These are phyloP conservation scores for Rhodotorula sp. DNA, from an alignment of 1,284 basidiomycete species.

Conservation along the genomic window DNA sequence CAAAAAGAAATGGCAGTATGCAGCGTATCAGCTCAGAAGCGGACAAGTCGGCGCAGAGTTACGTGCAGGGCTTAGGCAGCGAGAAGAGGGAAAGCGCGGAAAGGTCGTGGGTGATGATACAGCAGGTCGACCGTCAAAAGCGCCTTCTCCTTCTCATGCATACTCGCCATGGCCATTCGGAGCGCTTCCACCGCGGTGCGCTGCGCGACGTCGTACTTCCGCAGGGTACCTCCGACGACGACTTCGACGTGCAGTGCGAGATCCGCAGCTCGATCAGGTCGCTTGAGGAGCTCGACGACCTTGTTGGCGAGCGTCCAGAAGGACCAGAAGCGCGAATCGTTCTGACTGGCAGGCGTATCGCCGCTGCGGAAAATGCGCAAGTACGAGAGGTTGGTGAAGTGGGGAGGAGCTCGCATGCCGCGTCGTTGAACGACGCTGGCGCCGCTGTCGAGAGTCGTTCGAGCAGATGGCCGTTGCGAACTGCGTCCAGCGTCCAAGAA, in stretches of 20 bases:
- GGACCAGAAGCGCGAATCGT: neutral
- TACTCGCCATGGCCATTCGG: neutral
- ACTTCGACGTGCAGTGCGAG: neutral
- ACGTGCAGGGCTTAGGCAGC: too few relatives aligned
- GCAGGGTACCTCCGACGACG: neutral
- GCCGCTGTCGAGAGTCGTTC: neutral
- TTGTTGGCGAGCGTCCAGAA: neutral
- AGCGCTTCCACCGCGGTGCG: neutral
- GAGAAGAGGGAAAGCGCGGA: neutral
- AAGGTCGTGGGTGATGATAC: neutral
- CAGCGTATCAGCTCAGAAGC: too few relatives aligned
- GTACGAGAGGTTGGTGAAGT: neutral
- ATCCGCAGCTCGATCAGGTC: neutral
- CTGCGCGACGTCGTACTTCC: slow-evolving; percentile 17
- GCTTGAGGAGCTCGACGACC: neutral
- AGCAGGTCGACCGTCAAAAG: neutral
- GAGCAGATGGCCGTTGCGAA: neutral
- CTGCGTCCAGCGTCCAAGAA: too few relatives aligned
- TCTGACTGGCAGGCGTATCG: neutral
- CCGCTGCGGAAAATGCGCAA: neutral
- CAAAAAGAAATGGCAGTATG: too few relatives aligned
- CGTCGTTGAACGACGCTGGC: neutral
- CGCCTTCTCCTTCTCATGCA: neutral
- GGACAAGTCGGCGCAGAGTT: too few relatives aligned
- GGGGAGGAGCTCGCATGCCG: neutral